A percentile compares a stretch with the other conserved stretches of the same genome.
Conservation (phyloP, 208 protist genomes). For the Trypanosoma platydactyli region DNA sequence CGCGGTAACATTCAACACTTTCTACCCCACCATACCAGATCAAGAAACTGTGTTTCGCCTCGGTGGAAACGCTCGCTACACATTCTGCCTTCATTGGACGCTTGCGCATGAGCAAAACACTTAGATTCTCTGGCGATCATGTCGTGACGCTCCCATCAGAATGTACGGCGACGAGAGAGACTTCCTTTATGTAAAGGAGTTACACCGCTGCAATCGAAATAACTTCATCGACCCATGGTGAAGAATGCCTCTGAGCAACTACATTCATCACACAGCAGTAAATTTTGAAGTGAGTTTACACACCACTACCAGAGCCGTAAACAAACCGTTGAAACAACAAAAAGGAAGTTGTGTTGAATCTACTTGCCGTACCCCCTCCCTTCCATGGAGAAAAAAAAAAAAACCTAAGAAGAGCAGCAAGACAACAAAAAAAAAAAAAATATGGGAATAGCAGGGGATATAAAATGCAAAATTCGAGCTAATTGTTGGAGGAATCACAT, state of each 20-base stretch:
- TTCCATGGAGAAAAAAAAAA: neutral
- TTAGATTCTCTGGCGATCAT: conserved; percentile 21
- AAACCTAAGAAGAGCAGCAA: neutral
- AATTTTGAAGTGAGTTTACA: neutral
- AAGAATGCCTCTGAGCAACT: neutral
- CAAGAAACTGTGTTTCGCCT: conserved; percentile 5
- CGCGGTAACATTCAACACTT: conserved; percentile 18
- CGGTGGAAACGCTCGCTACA: conserved; percentile 8
- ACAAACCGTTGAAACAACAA: conserved; percentile 12
- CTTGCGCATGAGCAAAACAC: conserved; percentile 18
- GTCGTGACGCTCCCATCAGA: conserved; percentile 21
- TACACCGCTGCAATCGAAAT: conserved; percentile 19
- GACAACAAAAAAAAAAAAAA: conserved; percentile 32
- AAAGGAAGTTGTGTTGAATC: too few relatives aligned
- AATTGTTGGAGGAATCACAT: too few relatives aligned
- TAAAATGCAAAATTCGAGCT: conserved; percentile 1
- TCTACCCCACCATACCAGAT: conserved; percentile 18
- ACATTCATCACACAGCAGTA: neutral
- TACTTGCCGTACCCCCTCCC: neutral
- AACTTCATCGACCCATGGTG: conserved; percentile 13
- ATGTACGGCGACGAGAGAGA: conserved; percentile 19
- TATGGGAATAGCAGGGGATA: conserved; percentile 20
- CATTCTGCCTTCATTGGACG: conserved; percentile 14
- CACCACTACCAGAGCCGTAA: conserved; percentile 7
- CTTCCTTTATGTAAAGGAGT: conserved; percentile 10